phyloP scores from a whole-genome alignment of 2,329 filamentous ascomycete species.

The Ilyonectria destructans region DNA sequence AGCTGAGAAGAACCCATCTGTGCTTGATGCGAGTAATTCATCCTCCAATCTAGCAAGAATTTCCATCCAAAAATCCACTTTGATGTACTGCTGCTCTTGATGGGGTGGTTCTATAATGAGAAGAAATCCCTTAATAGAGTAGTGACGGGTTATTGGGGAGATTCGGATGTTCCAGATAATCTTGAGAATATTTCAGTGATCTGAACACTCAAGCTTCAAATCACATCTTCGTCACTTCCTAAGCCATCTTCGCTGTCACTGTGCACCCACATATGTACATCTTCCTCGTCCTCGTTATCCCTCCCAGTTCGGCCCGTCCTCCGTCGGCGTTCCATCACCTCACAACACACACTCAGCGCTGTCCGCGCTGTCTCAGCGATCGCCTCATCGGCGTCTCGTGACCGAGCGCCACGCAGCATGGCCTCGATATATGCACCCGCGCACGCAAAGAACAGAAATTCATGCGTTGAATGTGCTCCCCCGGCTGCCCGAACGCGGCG shows the following conservation, averaged over 20 bases:
- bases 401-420: constrained; percentile 7
- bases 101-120: too few relatives aligned
- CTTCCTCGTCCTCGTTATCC: not conserved
- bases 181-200: not conserved
- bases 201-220: not conserved
- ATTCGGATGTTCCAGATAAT: too few relatives aligned
- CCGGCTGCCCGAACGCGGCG: constrained; percentile 24
- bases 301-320: not conserved
- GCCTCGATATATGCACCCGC: constrained; percentile 29
- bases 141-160: too few relatives aligned
- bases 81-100: too few relatives aligned
- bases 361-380: constrained; percentile 23
- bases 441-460: constrained; percentile 28
- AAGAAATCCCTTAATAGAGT: too few relatives aligned
- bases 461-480: constrained; percentile 27
- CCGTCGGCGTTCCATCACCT: constrained; percentile 22
- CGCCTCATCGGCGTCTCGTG: constrained; percentile 21
- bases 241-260: constrained; percentile 10
- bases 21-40: too few relatives aligned
- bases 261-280: constrained; percentile 7
- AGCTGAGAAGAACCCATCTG: too few relatives aligned
- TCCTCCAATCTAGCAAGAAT: too few relatives aligned
- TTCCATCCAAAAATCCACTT: too few relatives aligned
- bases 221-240: constrained; percentile 6
- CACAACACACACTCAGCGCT: constrained; percentile 26